Evolutionary conservation across 495 filamentous ascomycete species (phyloP).

Genomic region (Penicillium salamii): DNA sequence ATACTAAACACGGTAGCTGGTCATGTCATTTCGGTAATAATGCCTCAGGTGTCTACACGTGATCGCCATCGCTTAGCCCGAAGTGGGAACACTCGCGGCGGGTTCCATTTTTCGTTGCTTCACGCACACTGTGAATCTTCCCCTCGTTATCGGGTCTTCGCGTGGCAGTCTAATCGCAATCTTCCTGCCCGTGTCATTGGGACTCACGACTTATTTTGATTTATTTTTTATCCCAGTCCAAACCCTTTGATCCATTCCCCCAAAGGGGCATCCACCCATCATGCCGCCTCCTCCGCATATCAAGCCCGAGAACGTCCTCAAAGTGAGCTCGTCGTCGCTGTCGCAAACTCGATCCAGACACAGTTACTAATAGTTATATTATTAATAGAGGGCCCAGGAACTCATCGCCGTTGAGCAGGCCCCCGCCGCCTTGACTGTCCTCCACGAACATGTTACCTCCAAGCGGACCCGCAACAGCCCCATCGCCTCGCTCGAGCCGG

Average conservation of each 20-base stretch:
- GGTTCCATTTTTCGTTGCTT: slow-evolving; percentile 36
- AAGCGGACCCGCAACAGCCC: slow-evolving; percentile 97
- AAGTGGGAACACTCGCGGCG: slow-evolving; percentile 31
- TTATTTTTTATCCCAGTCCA: slow-evolving; percentile 3
- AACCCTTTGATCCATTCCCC: slow-evolving; percentile 6
- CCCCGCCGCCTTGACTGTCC: slow-evolving; percentile 84
- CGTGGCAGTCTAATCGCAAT: slow-evolving; percentile 38
- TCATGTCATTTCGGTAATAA: background rate
- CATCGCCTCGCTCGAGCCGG: slow-evolving; percentile 93
- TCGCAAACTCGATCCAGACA: slow-evolving; percentile 2
- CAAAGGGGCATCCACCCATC: slow-evolving; percentile 48
- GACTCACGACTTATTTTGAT: background rate
- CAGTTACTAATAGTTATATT: slow-evolving; percentile 10
- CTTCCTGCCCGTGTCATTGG: slow-evolving; percentile 22
- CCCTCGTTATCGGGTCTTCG: slow-evolving; percentile 36
- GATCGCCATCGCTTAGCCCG: slow-evolving; percentile 43
- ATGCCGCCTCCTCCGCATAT: slow-evolving; percentile 96
- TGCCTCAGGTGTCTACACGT: slow-evolving; percentile 22
- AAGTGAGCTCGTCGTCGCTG: slow-evolving; percentile 47
- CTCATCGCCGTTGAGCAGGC: slow-evolving; percentile 96
- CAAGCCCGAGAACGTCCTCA: slow-evolving; percentile 98
- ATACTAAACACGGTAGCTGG: too few relatives aligned
- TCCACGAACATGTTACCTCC: slow-evolving; percentile 98
- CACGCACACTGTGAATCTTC: slow-evolving; percentile 42
- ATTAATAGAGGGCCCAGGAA: slow-evolving; percentile 81